These are phyloP conservation scores for Syncephalastrum contaminatum DNA, from an alignment of 371 early-diverging fungal genomes.

Conservation along the genomic window DNA sequence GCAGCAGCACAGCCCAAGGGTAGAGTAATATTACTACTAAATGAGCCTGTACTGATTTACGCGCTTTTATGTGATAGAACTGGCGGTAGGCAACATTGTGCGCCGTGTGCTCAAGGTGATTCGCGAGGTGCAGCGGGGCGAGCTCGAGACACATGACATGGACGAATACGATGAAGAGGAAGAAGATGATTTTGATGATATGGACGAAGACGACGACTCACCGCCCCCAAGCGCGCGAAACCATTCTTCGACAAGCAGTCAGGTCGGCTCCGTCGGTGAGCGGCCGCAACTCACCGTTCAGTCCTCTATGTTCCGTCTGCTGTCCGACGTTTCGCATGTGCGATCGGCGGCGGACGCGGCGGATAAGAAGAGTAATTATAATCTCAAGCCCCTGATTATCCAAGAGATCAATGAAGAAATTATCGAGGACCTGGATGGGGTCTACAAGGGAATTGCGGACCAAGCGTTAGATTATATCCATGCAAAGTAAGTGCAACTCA, in stretches of 20 bases:
- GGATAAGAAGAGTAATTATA: constrained; percentile 32
- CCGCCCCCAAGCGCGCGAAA: constrained; percentile 8
- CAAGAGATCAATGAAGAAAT: constrained; percentile 82
- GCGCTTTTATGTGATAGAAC: constrained; percentile 49
- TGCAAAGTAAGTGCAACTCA: constrained; percentile 62
- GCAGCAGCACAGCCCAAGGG: constrained; percentile 84
- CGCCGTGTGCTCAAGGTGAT: constrained; percentile 84
- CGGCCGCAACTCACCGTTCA: constrained; percentile 26
- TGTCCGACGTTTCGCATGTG: constrained; percentile 25
- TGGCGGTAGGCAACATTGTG: constrained; percentile 85
- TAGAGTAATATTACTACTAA: constrained; percentile 13
- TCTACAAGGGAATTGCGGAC: constrained; percentile 71
- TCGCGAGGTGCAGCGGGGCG: constrained; percentile 65
- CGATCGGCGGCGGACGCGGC: constrained; percentile 27
- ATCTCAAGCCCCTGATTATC: constrained; percentile 72
- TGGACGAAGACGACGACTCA: constrained; percentile 23
- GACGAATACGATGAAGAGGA: constrained; percentile 14
- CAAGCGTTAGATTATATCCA: constrained; percentile 89
- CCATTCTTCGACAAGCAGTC: constrained; percentile 24
- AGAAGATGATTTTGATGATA: constrained; percentile 18
- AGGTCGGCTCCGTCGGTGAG: constrained; percentile 19
- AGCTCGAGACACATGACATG: constrained; percentile 33
- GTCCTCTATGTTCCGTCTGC: constrained; percentile 64
- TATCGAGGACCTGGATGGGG: constrained; percentile 76
- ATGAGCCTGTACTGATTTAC: not conserved